Evolutionary conservation across 2,329 filamentous ascomycete species (phyloP), one percentile per base, ranked within the genome.

Genomic region (Aspergillus sp.): DNA sequence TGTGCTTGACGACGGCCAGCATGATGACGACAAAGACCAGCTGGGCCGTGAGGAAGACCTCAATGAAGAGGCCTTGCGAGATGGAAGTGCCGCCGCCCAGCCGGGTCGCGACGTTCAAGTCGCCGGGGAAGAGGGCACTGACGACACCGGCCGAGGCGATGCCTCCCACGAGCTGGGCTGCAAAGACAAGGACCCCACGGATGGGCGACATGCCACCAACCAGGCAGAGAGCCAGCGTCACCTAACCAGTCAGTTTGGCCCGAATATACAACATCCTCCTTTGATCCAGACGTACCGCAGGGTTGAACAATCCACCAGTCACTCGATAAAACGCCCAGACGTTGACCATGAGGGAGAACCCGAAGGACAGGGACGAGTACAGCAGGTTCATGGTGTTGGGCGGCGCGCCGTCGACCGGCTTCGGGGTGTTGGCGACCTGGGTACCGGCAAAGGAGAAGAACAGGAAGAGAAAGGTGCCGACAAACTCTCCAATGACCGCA

Each of bases 1-100:
- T 84, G 68, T 90, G 87, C 72, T 91, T 90, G 66, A 89, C 86
- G 3, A 84, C 82, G 0, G 86, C 87, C 42, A 89, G 77, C 81
- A 89, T 87, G 67, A 85, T 82, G 25, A 88, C 82, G 2, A 84
- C 81, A 49, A 88, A 75, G 6, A 87, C 79, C 9, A 88, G 75
- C 64, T 86, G 78, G 0, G 82, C 74, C 0, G 85, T 88, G 34
- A 87, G 74, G 61, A 88, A 85, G 73, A 85, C 80, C 68, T 88
- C 86, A 45, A 88, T 79, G 63, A 88, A 87, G 38, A 88, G 72
- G 5, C 85, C 86, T 54, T 83, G 84, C 0, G 74, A 74, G 9
- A 78, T 72, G 53, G 72, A 81, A 3, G 80, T 75, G 11, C 78
- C 79, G 10, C 74, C 73, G 1, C 76, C 76, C 2, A 88, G 76